Evolutionary conservation across 1,284 basidiomycete species (phyloP), one percentile per base, ranked within the genome.

Genomic region (Puccinia brachypodii): DNA sequence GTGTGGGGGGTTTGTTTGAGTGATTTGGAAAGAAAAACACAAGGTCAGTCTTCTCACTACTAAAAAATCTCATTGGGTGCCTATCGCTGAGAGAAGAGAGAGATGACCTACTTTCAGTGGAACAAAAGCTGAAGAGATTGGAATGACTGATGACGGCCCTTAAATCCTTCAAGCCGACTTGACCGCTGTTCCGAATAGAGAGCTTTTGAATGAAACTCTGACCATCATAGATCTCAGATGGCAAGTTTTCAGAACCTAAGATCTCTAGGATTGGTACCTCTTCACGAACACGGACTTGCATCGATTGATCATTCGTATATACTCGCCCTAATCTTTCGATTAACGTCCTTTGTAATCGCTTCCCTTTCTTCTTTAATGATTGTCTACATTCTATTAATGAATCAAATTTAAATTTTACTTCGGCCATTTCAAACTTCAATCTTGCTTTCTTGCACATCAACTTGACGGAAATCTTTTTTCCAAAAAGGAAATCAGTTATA

Each of bases 351-450:
- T 81, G 68, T 25, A 81, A 56, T 22, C 78, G 50, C 56, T 74
- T 73, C 2, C 78, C 78, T 66, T 81, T 73, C 71, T 81, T 81
- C 36, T 60, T 74, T 3, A 81, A 36, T 11, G 28, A 9, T 74
- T 81, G 53, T 33, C 40, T 60, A 53, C 68, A 58, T 3, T 73
- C 44, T 28, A 81, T 25, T 33, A 81, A 36, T 9, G 50, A 53
- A 74, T 81, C 53, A 53, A 81, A 74, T 44, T 22, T 47, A 44
- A 73, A 81, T 6, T 64, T 62, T 4, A 81, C 60, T 9, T 60
- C 7, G 8, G 31, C 36, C 22, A 81, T 44, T 53, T 73, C 53
- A 36, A 81, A 47, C 25, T 60, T 60, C 38, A 58, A 38, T 14
- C 36, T 16, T n/a, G 77, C 9, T 58, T 22, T 4, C 28, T 38